A percentile compares a stretch with the other conserved stretches of the same genome.
Evolutionary conservation across 2,329 filamentous ascomycete species (phyloP).

Genomic region (Alternaria arborescens): DNA sequence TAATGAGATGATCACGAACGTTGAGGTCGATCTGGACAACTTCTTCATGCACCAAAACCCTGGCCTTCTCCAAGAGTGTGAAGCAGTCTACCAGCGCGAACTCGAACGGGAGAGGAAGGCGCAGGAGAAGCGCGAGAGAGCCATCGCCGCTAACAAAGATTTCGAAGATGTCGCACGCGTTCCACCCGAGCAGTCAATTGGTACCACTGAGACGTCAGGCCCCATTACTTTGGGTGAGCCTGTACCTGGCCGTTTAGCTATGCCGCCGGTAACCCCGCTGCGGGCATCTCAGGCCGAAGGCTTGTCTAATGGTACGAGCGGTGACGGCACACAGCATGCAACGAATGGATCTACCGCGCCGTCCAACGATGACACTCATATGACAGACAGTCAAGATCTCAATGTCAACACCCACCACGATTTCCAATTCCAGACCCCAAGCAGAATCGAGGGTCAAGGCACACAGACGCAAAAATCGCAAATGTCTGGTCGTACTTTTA

Average conservation of each 20-base stretch:
- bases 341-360: slow-evolving; percentile 55
- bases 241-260: slow-evolving; percentile 61
- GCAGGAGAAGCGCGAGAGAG: slow-evolving; percentile 61
- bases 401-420: slow-evolving; percentile 44
- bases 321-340: slow-evolving; percentile 40
- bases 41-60: slow-evolving; percentile 68
- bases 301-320: slow-evolving; percentile 66
- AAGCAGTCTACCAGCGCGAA: slow-evolving; percentile 76
- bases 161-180: slow-evolving; percentile 52
- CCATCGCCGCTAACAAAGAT: slow-evolving; percentile 50
- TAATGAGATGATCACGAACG: slow-evolving; percentile 90
- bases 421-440: slow-evolving; percentile 45
- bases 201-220: slow-evolving; percentile 55
- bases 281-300: slow-evolving; percentile 57
- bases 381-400: slow-evolving; percentile 55
- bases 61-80: slow-evolving; percentile 69
- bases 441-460: slow-evolving; percentile 48
- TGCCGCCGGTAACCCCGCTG: slow-evolving; percentile 56
- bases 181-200: slow-evolving; percentile 53
- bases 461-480: slow-evolving; percentile 67
- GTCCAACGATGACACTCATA: slow-evolving; percentile 55
- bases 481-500: slow-evolving; percentile 67
- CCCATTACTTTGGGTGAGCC: slow-evolving; percentile 68
- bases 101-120: slow-evolving; percentile 70
- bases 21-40: slow-evolving; percentile 88